Percentiles rank a stretch among this genome's conserved stretches.
Evolutionary conservation across 1,284 basidiomycete genomes (phyloP).

Genomic region (Fomitopsis betulina): DNA sequence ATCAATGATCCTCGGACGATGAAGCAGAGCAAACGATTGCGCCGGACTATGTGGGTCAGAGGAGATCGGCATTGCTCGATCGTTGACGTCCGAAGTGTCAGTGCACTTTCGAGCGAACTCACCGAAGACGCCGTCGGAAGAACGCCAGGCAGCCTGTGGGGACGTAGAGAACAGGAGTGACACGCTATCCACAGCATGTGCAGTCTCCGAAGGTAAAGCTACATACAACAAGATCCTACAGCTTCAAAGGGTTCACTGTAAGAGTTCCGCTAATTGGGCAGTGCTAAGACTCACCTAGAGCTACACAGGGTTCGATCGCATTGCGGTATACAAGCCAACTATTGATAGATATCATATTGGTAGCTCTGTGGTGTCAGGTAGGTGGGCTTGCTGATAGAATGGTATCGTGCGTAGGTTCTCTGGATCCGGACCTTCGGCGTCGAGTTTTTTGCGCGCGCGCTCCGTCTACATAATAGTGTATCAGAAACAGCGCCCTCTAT

Average conservation of each 20-base stretch:
- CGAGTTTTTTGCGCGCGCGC: conserved; percentile 55
- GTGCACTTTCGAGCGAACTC: no score
- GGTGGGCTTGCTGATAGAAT: conserved; percentile 38
- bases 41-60: no score
- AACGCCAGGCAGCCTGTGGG: no score
- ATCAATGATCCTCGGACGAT: background rate
- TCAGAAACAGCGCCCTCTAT: background rate
- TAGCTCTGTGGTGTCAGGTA: background rate
- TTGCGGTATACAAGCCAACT: background rate
- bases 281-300: background rate
- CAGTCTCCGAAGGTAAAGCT: background rate
- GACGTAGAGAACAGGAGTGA: no score
- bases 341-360: background rate
- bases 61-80: no score
- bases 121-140: no score
- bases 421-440: conserved; percentile 53
- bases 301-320: background rate
- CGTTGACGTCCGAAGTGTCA: no score
- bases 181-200: no score
- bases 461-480: conserved; percentile 44
- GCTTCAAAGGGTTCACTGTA: background rate
- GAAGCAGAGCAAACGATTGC: no score
- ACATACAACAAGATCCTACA: background rate
- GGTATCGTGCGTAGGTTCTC: conserved; percentile 65
- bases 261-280: background rate